phyloP scores from a whole-genome alignment of 139 green algal species.

The Coelastrella sp. region DNA sequence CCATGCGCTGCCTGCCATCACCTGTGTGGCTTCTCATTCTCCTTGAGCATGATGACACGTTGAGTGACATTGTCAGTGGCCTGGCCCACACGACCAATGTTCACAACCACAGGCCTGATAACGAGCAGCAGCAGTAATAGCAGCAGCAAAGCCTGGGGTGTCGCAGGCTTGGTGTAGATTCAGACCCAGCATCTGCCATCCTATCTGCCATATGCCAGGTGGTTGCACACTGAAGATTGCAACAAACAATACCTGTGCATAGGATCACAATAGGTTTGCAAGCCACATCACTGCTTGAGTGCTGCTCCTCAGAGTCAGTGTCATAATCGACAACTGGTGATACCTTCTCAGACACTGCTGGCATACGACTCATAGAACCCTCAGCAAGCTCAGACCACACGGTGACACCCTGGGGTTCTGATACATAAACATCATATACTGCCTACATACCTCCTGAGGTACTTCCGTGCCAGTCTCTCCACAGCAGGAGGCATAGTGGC shows the following conservation, averaged over 20 bases:
- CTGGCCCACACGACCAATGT: slow-evolving; percentile 90
- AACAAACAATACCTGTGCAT: not conserved
- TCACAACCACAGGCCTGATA: slow-evolving; percentile 85
- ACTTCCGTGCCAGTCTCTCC: slow-evolving; percentile 91
- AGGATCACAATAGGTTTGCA: too few species aligned
- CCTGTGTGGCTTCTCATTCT: slow-evolving; percentile 84
- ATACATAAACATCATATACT: not conserved
- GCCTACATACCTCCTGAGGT: slow-evolving; percentile 63
- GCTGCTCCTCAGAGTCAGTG: too few species aligned
- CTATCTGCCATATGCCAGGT: not conserved
- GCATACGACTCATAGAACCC: not conserved
- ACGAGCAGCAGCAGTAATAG: slow-evolving; percentile 54
- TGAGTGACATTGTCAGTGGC: slow-evolving; percentile 94
- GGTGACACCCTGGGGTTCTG: too few species aligned
- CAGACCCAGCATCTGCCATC: not conserved
- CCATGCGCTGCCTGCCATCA: not conserved
- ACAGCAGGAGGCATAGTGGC: slow-evolving; percentile 97
- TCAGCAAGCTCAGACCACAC: too few species aligned
- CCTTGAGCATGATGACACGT: slow-evolving; percentile 83
- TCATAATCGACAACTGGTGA: not conserved
- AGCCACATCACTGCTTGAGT: too few species aligned
- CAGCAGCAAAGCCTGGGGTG: not conserved
- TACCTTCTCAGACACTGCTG: not conserved
- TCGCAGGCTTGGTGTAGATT: not conserved
- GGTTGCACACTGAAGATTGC: not conserved